Conservation (phyloP, 768 basidiomycete species). For the Rhizopogon sp. region DNA sequence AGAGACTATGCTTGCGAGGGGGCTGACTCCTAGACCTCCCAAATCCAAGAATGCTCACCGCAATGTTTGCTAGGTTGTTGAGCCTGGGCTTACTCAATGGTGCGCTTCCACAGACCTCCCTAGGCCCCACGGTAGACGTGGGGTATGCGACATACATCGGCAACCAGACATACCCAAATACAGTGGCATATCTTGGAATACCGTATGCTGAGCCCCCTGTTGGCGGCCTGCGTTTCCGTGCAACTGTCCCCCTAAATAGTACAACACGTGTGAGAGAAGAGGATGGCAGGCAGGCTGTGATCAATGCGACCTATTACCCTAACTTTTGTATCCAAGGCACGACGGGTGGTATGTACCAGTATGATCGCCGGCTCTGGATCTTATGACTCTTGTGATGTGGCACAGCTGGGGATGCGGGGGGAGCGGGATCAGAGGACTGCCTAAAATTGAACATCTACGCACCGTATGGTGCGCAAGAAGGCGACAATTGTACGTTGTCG, state of each 20-base stretch:
- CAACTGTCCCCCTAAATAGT: slow-evolving; percentile 48
- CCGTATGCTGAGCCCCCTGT: slow-evolving; percentile 40
- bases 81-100: slow-evolving; percentile 19
- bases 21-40: background rate
- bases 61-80: background rate
- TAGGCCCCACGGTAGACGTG: slow-evolving; percentile 39
- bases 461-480: slow-evolving; percentile 40
- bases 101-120: slow-evolving; percentile 4
- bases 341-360: slow-evolving; percentile 33
- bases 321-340: slow-evolving; percentile 58
- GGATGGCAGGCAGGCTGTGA: slow-evolving; percentile 27
- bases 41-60: background rate
- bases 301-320: slow-evolving; percentile 52
- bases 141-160: slow-evolving; percentile 58
- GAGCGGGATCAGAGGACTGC: slow-evolving; percentile 64
- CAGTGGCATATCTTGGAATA: slow-evolving; percentile 50
- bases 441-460: slow-evolving; percentile 64
- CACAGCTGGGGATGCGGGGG: slow-evolving; percentile 50
- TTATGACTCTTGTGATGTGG: background rate
- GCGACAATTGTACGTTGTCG: slow-evolving; percentile 39
- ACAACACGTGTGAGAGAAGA: slow-evolving; percentile 36
- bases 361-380: background rate
- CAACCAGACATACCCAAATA: slow-evolving; percentile 45
- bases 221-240: slow-evolving; percentile 38
- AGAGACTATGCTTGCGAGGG: background rate